Base-by-base conservation (phyloP, 345 rosid genomes). In the Salix dunnii region DNA sequence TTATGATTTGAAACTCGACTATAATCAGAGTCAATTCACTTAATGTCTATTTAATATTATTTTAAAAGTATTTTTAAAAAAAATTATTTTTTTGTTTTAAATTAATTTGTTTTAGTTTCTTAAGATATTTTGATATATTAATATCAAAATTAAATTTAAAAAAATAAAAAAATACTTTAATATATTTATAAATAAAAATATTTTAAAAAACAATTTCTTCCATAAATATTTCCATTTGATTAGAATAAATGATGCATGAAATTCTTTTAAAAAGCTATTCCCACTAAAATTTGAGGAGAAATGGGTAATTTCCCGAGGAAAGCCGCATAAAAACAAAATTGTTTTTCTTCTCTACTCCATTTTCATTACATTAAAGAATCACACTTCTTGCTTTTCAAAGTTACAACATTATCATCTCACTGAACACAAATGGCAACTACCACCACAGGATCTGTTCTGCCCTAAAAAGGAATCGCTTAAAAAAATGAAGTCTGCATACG, bases 381-480 rank as follows among this genome's bases (percentile, higher is more conserved):
- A 33, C 33, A 42, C 42, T 42, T 20, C 27, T 5, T 28, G 28
- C 58, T 58, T 53, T 55, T 23, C 62, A 46, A 35, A 72, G 66
- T 63, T 46, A 11, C 76, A 74, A 28, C 58, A 73, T 38, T 42
- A 28, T 43, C 43, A 51, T 20, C 21, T 28, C 68, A 61, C 62
- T 18, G 21, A 62, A 9, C 3, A 63, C 33, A 58, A 38, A 36
- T 60, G 40, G 14, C 60, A 66, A n/a, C 48, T 31, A 66, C 30
- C 27, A 73, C 76, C 46, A 30, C 62, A 55, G 6, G 65, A 65
- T 74, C 38, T 74, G 71, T 16, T 48, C 33, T 30, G 2, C 49
- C 30, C 71, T 64, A 74, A 33, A 35, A 65, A 64, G 60, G 36
- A 66, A 62, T 62, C 38, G 25, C 31, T 40, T 13, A 23, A 35